These are phyloP conservation scores for Ascochyta lentis DNA, from an alignment of 2,329 filamentous ascomycete genomes.

Conservation along the genomic window DNA sequence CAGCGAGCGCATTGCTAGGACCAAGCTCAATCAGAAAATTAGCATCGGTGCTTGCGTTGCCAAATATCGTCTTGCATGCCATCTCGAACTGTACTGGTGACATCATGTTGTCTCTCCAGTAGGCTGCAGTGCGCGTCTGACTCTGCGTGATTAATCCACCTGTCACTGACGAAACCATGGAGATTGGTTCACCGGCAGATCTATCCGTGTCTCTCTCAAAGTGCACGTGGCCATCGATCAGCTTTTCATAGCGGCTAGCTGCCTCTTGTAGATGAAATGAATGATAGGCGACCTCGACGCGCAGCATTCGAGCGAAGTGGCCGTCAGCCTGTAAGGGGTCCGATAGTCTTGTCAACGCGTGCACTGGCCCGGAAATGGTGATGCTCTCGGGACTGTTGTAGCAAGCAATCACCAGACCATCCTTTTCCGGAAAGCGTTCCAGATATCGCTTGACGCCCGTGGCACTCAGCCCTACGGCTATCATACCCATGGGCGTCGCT, in stretches of 20 bases:
- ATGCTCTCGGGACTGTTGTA: slow-evolving; percentile 52
- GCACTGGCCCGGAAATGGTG: slow-evolving; percentile 54
- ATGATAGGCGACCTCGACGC: slow-evolving; percentile 37
- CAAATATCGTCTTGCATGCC: too few species aligned
- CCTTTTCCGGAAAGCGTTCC: too few species aligned
- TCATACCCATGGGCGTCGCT: too few species aligned
- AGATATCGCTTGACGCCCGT: too few species aligned
- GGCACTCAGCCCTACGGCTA: too few species aligned
- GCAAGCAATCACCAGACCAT: slow-evolving; percentile 26
- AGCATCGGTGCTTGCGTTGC: background rate
- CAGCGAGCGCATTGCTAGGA: slow-evolving; percentile 14
- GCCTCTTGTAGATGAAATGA: slow-evolving; percentile 31
- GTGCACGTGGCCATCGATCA: too few species aligned
- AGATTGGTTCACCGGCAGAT: too few species aligned
- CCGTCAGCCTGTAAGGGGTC: slow-evolving; percentile 44
- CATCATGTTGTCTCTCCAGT: background rate
- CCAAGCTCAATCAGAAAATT: slow-evolving; percentile 10
- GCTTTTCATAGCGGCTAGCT: background rate
- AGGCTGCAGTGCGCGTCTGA: too few species aligned
- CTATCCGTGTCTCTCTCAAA: too few species aligned
- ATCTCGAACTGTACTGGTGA: slow-evolving; percentile 11
- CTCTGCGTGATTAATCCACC: too few species aligned
- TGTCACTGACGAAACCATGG: too few species aligned
- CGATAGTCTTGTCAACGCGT: slow-evolving; percentile 44
- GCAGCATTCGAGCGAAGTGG: slow-evolving; percentile 50